phyloP scores from a whole-genome alignment of 2,329 filamentous ascomycete genomes.

The Talaromyces piceae region DNA sequence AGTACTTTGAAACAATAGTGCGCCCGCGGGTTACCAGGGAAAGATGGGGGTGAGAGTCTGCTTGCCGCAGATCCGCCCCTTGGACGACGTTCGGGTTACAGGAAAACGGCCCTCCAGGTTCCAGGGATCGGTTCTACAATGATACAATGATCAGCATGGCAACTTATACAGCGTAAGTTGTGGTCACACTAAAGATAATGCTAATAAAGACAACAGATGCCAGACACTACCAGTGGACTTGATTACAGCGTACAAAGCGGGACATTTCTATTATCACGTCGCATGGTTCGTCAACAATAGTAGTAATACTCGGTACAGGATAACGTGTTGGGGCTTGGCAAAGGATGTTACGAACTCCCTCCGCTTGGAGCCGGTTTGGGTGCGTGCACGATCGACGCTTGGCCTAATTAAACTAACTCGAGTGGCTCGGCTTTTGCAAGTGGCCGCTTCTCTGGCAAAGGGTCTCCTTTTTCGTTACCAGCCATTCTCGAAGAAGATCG shows the following conservation, averaged over 20 bases:
- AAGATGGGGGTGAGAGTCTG: not conserved
- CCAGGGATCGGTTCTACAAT: too few relatives aligned
- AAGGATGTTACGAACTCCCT: not conserved
- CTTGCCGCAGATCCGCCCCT: too few relatives aligned
- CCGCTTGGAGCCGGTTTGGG: not conserved
- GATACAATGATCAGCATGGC: too few relatives aligned
- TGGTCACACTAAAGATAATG: too few relatives aligned
- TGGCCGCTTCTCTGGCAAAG: not conserved
- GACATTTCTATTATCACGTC: too few relatives aligned
- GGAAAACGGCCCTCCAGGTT: too few relatives aligned
- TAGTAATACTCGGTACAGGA: not conserved
- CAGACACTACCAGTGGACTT: not conserved
- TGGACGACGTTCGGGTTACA: not conserved
- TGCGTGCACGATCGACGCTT: constrained; percentile 1
- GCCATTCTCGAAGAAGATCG: not conserved
- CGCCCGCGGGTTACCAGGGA: too few relatives aligned
- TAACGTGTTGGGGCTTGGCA: not conserved
- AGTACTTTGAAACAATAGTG: not conserved
- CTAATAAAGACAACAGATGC: not conserved
- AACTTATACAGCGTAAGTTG: too few relatives aligned
- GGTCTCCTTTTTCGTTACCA: not conserved
- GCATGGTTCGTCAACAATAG: not conserved
- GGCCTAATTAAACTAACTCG: not conserved
- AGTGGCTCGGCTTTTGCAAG: too few relatives aligned
- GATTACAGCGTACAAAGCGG: too few relatives aligned